Percentiles rank a stretch among this genome's conserved stretches.
Evolutionary conservation across 495 filamentous ascomycete species (phyloP).

Genomic region (Acidomyces sp.): DNA sequence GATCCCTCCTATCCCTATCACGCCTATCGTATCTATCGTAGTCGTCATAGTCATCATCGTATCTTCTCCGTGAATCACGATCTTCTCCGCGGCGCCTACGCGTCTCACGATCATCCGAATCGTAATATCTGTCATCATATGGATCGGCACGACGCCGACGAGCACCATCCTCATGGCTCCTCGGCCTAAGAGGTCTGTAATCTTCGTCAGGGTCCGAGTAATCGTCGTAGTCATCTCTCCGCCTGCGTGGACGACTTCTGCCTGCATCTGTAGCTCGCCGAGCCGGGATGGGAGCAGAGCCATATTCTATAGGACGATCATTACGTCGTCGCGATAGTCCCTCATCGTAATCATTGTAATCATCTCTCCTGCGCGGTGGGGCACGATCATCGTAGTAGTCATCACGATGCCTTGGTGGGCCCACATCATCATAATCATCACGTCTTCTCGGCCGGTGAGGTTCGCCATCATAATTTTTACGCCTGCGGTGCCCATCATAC

Average conservation of each 20-base stretch:
- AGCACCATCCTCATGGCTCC: slow-evolving; percentile 8
- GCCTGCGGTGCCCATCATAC: too few species aligned
- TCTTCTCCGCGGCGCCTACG: slow-evolving; percentile 9
- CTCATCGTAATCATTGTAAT: slow-evolving; percentile 15
- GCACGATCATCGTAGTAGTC: slow-evolving; percentile 6
- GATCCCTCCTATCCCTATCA: slow-evolving; percentile 2
- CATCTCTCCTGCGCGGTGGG: slow-evolving; percentile 3
- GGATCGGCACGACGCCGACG: slow-evolving; percentile 5
- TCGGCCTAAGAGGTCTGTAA: slow-evolving; percentile 1
- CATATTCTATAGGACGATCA: slow-evolving; percentile 13
- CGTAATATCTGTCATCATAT: slow-evolving; percentile 8
- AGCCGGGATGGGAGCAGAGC: slow-evolving; percentile 13
- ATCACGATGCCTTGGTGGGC: slow-evolving; percentile 3
- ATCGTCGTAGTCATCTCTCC: slow-evolving; percentile 8
- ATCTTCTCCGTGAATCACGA: slow-evolving; percentile 2
- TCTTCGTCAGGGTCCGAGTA: slow-evolving; percentile 13
- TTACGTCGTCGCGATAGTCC: slow-evolving; percentile 8
- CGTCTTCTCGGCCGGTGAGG: too few species aligned
- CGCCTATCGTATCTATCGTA: slow-evolving; percentile 12
- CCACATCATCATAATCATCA: background rate
- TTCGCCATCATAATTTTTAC: background rate
- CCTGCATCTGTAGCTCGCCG: slow-evolving; percentile 11
- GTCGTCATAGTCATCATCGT: slow-evolving; percentile 14
- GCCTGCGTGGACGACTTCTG: slow-evolving; percentile 1
- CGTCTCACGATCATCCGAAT: slow-evolving; percentile 7